A percentile compares a stretch with the other conserved stretches of the same genome.
phyloP scores from a whole-genome alignment of 768 basidiomycete species.

The Filobasidium wieringae region DNA sequence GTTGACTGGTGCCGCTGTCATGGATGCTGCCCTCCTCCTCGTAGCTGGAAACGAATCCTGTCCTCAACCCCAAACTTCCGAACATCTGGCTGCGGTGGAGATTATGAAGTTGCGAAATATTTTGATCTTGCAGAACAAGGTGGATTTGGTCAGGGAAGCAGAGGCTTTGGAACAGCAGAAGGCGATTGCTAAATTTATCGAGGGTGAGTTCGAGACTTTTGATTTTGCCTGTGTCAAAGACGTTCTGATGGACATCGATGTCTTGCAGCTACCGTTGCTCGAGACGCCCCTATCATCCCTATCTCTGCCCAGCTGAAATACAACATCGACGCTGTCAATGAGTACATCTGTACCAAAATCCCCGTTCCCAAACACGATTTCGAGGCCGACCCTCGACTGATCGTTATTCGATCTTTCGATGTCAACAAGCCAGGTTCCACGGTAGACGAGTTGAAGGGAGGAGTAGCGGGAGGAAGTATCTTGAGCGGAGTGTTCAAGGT shows the following conservation, averaged over 20 bases:
- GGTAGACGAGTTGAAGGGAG: slow-evolving; percentile 92
- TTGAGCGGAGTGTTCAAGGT: slow-evolving; percentile 78
- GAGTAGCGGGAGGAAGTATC: slow-evolving; percentile 94
- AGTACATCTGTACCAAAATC: slow-evolving; percentile 93
- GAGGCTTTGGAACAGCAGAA: slow-evolving; percentile 93
- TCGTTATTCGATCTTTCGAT: slow-evolving; percentile 98
- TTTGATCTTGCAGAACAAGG: slow-evolving; percentile 97
- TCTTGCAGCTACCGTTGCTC: slow-evolving; percentile 76
- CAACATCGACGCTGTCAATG: slow-evolving; percentile 98
- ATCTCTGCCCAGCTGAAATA: slow-evolving; percentile 98
- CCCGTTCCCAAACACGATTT: slow-evolving; percentile 92
- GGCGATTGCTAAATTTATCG: slow-evolving; percentile 88
- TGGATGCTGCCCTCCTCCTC: slow-evolving; percentile 93
- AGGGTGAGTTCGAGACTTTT: slow-evolving; percentile 48
- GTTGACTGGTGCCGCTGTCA: slow-evolving; percentile 99
- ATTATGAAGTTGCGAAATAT: slow-evolving; percentile 99
- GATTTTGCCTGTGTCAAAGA: neutral
- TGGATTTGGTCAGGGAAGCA: slow-evolving; percentile 89
- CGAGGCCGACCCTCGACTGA: slow-evolving; percentile 75
- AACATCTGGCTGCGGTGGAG: slow-evolving; percentile 95
- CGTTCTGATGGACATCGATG: no score
- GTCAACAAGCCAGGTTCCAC: slow-evolving; percentile 98
- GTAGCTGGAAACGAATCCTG: slow-evolving; percentile 98
- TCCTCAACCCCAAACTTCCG: slow-evolving; percentile 96
- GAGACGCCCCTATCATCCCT: slow-evolving; percentile 93